phyloP scores from a whole-genome alignment of 2,329 filamentous ascomycete genomes.

The Apiospora malaysiana region DNA sequence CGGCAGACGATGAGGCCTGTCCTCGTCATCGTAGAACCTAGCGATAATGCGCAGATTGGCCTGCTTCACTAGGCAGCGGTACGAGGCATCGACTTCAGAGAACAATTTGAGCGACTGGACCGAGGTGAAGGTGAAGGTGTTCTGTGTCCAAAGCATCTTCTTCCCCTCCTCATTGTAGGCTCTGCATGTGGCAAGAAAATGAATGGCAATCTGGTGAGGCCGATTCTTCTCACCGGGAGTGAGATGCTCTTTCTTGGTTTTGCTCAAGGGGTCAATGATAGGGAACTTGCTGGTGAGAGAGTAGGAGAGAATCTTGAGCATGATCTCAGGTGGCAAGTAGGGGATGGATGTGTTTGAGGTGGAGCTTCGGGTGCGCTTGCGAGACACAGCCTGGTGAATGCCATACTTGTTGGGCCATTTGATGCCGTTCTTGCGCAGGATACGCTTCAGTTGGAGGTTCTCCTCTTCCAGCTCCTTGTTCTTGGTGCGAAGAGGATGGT shows the following conservation, averaged over 20 bases:
- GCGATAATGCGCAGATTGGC: conserved; percentile 60
- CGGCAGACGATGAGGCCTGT: conserved; percentile 46
- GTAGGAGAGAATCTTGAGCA: conserved; percentile 57
- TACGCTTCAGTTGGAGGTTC: conserved; percentile 55
- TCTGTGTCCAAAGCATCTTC: conserved; percentile 56
- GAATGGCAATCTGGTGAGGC: conserved; percentile 57
- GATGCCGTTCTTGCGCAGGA: conserved; percentile 58
- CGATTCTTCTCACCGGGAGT: conserved; percentile 49
- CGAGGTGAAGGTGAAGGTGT: conserved; percentile 61
- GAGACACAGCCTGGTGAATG: conserved; percentile 42
- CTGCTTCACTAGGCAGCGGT: conserved; percentile 51
- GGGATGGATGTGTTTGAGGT: conserved; percentile 39
- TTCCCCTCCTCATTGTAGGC: conserved; percentile 56
- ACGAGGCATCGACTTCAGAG: conserved; percentile 48
- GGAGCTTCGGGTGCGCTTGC: conserved; percentile 26
- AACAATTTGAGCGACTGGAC: conserved; percentile 56
- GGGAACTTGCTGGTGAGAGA: conserved; percentile 54
- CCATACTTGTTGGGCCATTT: conserved; percentile 50
- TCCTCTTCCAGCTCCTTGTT: conserved; percentile 55
- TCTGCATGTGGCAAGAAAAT: conserved; percentile 58
- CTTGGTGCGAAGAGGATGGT: conserved; percentile 53
- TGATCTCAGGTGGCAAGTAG: conserved; percentile 57
- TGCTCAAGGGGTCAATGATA: conserved; percentile 61
- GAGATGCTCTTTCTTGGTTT: conserved; percentile 49
- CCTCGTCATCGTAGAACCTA: conserved; percentile 60